These are phyloP conservation scores for Candida dubliniensis DNA, from an alignment of 1,139 yeast genomes.

Conservation along the genomic window DNA sequence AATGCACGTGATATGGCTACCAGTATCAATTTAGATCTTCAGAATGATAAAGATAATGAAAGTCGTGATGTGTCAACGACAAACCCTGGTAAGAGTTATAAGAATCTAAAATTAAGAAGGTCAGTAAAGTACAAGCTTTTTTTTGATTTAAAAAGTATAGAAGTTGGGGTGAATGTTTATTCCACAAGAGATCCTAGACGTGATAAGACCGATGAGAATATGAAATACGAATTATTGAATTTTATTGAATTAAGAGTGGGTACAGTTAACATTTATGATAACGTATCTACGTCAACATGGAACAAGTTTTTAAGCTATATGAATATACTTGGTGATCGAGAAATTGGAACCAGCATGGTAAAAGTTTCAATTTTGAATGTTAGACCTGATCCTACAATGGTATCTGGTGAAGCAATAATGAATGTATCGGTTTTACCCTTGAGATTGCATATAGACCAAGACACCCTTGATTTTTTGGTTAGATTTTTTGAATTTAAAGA, in stretches of 20 bases:
- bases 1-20: constrained; percentile 49
- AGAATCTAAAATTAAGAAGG: constrained; percentile 59
- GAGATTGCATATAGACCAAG: constrained; percentile 87
- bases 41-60: constrained; percentile 24
- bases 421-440: constrained; percentile 65
- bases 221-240: constrained; percentile 49
- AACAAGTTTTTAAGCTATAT: constrained; percentile 75
- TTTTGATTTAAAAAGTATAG: constrained; percentile 55
- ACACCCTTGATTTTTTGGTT: constrained; percentile 78
- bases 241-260: constrained; percentile 44
- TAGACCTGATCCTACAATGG: constrained; percentile 62
- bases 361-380: constrained; percentile 55
- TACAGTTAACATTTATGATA: constrained; percentile 68
- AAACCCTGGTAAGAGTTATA: constrained; percentile 28
- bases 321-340: constrained; percentile 68
- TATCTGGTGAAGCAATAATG: constrained; percentile 69
- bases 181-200: constrained; percentile 50
- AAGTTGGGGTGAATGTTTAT: constrained; percentile 45
- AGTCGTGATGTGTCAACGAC: constrained; percentile 18
- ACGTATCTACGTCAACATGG: constrained; percentile 89
- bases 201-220: constrained; percentile 23
- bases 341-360: constrained; percentile 67
- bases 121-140: constrained; percentile 64
- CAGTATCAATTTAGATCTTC: constrained; percentile 50
- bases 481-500: constrained; percentile 84